Evolutionary conservation across 2,329 filamentous ascomycete genomes (phyloP).

Genomic region (Penicillium sp.): DNA sequence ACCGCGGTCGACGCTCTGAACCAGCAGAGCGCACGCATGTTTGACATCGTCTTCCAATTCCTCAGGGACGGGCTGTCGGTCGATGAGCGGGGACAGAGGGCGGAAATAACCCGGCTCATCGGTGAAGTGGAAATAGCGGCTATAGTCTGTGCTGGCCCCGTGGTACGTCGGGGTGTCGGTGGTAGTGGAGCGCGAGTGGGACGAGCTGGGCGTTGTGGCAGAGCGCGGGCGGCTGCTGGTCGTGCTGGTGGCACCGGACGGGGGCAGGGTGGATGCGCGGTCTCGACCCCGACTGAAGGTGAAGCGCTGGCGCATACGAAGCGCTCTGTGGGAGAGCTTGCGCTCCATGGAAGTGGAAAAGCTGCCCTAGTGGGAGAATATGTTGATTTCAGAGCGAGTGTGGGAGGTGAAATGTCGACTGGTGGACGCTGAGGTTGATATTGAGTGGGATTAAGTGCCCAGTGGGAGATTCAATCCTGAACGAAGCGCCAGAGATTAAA

Average conservation of each 20-base stretch:
- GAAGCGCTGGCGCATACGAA: conserved; percentile 24
- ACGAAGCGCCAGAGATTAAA: background rate
- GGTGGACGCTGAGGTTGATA: background rate
- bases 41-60: conserved; percentile 39
- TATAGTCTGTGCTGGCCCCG: conserved; percentile 15
- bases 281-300: conserved; percentile 13
- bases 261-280: conserved; percentile 12
- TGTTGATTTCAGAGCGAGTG: background rate
- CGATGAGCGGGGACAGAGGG: conserved; percentile 35
- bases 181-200: background rate
- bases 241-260: conserved; percentile 2
- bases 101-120: conserved; percentile 36
- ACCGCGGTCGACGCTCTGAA: conserved; percentile 33
- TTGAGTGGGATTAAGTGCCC: background rate
- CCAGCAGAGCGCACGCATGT: conserved; percentile 37
- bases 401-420: background rate
- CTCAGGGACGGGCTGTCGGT: conserved; percentile 35
- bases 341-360: conserved; percentile 20
- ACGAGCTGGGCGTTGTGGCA: conserved; percentile 16
- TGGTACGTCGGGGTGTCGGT: background rate
- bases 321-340: conserved; percentile 23
- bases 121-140: conserved; percentile 35
- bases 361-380: background rate
- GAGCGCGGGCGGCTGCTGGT: conserved; percentile 20
- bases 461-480: background rate